Conservation (phyloP, 2,329 filamentous ascomycete species). For the Massarina eburnea region DNA sequence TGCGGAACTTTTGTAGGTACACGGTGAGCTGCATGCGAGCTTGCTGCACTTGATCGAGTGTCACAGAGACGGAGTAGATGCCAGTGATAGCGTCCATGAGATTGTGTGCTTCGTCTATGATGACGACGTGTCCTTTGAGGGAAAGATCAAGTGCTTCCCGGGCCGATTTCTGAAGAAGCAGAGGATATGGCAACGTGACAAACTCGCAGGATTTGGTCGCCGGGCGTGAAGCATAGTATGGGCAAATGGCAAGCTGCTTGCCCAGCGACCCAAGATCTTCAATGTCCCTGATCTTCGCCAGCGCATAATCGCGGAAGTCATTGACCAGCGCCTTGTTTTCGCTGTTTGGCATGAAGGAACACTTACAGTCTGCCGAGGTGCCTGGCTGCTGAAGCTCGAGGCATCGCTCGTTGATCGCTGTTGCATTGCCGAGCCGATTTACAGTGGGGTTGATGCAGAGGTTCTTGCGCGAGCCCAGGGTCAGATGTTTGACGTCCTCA, state of each 20-base stretch:
- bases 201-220: constrained; percentile 85
- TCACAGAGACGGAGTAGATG: constrained; percentile 79
- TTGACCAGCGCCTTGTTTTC: constrained; percentile 72
- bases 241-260: constrained; percentile 78
- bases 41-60: constrained; percentile 69
- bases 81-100: constrained; percentile 91
- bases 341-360: constrained; percentile 75
- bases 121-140: constrained; percentile 84
- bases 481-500: constrained; percentile 76
- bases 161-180: constrained; percentile 83
- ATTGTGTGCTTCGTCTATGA: constrained; percentile 97
- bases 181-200: constrained; percentile 86
- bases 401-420: constrained; percentile 91
- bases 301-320: constrained; percentile 79
- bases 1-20: constrained; percentile 87
- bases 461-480: constrained; percentile 83
- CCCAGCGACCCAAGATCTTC: constrained; percentile 84
- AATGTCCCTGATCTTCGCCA: constrained; percentile 88
- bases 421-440: constrained; percentile 65
- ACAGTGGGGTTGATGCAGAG: constrained; percentile 89
- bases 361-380: constrained; percentile 65
- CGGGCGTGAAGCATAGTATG: constrained; percentile 91
- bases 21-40: constrained; percentile 74
- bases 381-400: constrained; percentile 81
- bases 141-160: constrained; percentile 85